phyloP scores from a whole-genome alignment of 148 eudicot genomes.

The Rhododendron simsii region DNA sequence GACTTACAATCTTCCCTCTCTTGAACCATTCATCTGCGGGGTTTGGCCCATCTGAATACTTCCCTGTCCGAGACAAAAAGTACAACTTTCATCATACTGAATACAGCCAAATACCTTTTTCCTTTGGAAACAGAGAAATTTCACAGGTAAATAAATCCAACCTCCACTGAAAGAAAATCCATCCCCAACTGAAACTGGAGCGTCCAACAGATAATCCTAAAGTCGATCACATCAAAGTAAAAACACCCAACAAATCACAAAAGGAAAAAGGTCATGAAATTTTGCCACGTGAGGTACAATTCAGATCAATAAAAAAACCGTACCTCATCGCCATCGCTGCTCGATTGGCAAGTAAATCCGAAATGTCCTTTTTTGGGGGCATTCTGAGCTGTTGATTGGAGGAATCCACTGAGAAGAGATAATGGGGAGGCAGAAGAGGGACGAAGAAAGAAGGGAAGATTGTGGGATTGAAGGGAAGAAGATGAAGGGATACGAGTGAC shows the following conservation, averaged over 20 bases:
- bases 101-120: background rate
- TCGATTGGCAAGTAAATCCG: slow-evolving; percentile 37
- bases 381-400: slow-evolving; percentile 13
- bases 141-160: slow-evolving; percentile 11
- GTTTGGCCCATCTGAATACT: slow-evolving; percentile 74
- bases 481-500: slow-evolving; percentile 24
- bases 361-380: slow-evolving; percentile 18
- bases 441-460: slow-evolving; percentile 9
- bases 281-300: background rate
- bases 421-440: slow-evolving; percentile 23
- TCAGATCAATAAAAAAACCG: background rate
- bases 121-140: background rate
- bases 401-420: slow-evolving; percentile 9
- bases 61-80: slow-evolving; percentile 51
- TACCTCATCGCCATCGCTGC: slow-evolving; percentile 44
- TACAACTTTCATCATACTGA: background rate
- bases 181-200: slow-evolving; percentile 84
- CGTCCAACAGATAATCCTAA: slow-evolving; percentile 85
- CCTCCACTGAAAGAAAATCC: slow-evolving; percentile 99
- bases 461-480: slow-evolving; percentile 28
- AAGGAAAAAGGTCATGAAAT: background rate
- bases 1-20: slow-evolving; percentile 74
- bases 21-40: slow-evolving; percentile 95
- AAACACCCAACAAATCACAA: background rate
- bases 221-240: background rate